Percentiles rank a stretch among this genome's conserved stretches.
Conservation (phyloP, 2,329 filamentous ascomycete genomes). For the Madurella mycetomatis region DNA sequence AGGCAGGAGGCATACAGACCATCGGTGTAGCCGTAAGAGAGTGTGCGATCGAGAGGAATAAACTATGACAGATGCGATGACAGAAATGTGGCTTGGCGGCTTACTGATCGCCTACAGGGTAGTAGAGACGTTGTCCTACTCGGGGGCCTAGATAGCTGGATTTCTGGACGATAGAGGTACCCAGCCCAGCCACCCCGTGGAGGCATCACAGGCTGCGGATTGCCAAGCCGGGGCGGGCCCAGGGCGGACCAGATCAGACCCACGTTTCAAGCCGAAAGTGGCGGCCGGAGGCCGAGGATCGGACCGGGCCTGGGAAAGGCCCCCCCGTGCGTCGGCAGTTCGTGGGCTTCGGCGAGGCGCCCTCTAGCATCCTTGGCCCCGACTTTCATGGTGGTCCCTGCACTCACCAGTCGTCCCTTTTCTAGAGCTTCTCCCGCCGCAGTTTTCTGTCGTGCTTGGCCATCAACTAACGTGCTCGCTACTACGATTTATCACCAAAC, state of each 20-base stretch:
- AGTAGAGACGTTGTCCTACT: too few relatives aligned
- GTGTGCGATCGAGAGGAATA: too few relatives aligned
- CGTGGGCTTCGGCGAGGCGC: too few relatives aligned
- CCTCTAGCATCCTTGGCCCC: background rate
- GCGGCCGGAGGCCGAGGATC: background rate
- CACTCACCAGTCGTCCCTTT: conserved; percentile 1
- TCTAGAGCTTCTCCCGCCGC: conserved; percentile 6
- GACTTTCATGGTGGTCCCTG: background rate
- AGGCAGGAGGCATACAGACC: too few relatives aligned
- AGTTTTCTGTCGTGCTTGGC: background rate
- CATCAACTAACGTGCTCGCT: background rate
- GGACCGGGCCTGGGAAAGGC: background rate
- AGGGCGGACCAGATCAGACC: conserved; percentile 1
- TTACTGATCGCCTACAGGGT: too few relatives aligned
- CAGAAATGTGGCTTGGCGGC: too few relatives aligned
- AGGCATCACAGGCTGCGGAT: background rate
- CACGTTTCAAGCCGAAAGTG: conserved; percentile 6
- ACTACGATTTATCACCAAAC: background rate
- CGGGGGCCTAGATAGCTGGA: too few relatives aligned
- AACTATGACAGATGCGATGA: too few relatives aligned
- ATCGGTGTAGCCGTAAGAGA: too few relatives aligned
- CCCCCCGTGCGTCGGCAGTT: background rate
- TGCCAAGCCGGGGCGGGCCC: conserved; percentile 13
- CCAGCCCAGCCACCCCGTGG: background rate
- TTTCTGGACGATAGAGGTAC: too few relatives aligned